Conservation (phyloP, 2,329 filamentous ascomycete genomes). For the Hypoxylon sp. region DNA sequence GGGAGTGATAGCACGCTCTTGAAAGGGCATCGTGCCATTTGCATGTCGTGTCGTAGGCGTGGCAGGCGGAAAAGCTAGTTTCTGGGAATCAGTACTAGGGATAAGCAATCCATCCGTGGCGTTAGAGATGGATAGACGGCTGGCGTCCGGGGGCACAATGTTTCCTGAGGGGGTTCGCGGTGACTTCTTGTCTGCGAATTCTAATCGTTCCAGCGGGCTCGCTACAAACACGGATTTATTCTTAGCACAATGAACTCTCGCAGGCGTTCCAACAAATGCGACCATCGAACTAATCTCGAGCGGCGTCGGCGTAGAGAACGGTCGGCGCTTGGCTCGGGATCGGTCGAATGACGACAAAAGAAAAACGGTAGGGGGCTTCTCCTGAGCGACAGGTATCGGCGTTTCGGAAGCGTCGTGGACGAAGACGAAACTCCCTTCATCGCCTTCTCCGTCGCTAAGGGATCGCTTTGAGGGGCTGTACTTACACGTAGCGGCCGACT, state of each 20-base stretch:
- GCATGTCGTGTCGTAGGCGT: conserved; percentile 78
- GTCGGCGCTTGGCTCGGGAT: conserved; percentile 46
- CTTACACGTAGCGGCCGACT: conserved; percentile 52
- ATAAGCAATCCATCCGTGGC: conserved; percentile 51
- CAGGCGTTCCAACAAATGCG: conserved; percentile 43
- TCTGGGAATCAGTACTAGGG: conserved; percentile 45
- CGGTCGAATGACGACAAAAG: conserved; percentile 51
- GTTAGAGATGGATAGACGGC: conserved; percentile 81
- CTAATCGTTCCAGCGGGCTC: conserved; percentile 66
- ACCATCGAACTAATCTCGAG: conserved; percentile 37
- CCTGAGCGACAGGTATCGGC: conserved; percentile 46
- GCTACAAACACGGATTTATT: conserved; percentile 60
- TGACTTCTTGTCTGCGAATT: conserved; percentile 58
- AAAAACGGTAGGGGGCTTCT: conserved; percentile 45
- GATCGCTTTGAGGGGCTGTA: conserved; percentile 44
- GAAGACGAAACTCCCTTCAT: conserved; percentile 34
- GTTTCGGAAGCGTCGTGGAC: conserved; percentile 37
- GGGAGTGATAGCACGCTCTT: conserved; percentile 70
- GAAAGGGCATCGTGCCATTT: conserved; percentile 63
- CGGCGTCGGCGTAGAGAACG: conserved; percentile 48
- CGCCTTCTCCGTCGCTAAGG: conserved; percentile 26
- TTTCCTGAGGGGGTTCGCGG: conserved; percentile 83
- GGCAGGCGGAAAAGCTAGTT: conserved; percentile 69
- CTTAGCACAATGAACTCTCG: conserved; percentile 61
- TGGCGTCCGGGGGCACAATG: conserved; percentile 79